Conservation (phyloP, 1,284 basidiomycete species). For the Ganoderma boninense region DNA sequence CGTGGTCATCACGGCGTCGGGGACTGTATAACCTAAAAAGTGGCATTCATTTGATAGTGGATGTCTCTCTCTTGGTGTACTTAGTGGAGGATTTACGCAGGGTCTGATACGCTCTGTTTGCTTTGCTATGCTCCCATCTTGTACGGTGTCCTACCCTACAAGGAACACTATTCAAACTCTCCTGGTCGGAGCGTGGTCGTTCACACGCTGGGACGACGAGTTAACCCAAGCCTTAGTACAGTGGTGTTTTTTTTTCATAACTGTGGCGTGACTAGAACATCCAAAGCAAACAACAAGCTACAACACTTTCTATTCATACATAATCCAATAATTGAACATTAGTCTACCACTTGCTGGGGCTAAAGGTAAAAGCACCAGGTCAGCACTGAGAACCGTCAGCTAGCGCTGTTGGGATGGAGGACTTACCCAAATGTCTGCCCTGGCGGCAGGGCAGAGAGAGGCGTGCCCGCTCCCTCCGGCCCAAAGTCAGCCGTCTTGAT, state of each 20-base stretch:
- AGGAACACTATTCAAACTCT: background rate
- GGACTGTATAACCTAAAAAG: constrained; percentile 38
- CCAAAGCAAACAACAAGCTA: background rate
- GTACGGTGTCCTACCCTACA: background rate
- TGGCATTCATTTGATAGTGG: background rate
- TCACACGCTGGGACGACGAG: background rate
- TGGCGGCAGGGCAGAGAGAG: constrained; percentile 33
- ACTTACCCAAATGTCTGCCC: constrained; percentile 42
- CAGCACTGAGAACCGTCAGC: background rate
- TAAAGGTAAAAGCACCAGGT: background rate
- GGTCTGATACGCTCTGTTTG: background rate
- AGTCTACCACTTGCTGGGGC: constrained; percentile 5
- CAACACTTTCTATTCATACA: background rate
- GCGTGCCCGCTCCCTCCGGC: constrained; percentile 31
- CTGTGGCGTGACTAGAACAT: background rate
- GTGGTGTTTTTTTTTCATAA: background rate
- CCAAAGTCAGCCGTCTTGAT: constrained; percentile 42
- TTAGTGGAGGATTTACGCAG: background rate
- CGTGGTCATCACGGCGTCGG: constrained; percentile 74
- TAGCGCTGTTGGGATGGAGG: constrained; percentile 8
- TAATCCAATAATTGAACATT: background rate
- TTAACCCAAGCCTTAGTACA: background rate
- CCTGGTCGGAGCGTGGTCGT: background rate
- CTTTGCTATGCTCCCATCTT: background rate
- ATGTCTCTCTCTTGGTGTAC: background rate